Evolutionary conservation across 2,329 filamentous ascomycete species (phyloP), one percentile per base, ranked within the genome.

Genomic region (Penicillium sp.): DNA sequence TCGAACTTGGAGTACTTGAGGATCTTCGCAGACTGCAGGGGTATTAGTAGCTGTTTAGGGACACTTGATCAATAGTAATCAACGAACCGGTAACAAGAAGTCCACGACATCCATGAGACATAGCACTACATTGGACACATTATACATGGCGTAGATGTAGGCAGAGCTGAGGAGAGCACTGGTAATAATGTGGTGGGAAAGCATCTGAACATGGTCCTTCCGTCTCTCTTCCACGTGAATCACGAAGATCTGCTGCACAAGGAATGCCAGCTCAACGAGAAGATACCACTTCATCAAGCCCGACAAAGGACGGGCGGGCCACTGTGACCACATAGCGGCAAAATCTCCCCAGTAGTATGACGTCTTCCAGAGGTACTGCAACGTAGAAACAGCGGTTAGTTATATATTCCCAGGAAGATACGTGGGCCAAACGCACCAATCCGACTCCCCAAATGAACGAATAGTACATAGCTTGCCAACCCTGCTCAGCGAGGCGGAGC

Each of bases 131-230:
- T 90, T 93, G 48, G 88, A 91, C 26, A 95, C 87, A 41, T 87
- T 85, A 49, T 85, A 94, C 64, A 88, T 83, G 64, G 91, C 84
- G 67, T 94, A 95, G 57, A 83, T 80, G 68, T 97, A 97, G 57
- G 86, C 91, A 29, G 83, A 79, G 50, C 83, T 82, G 56, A 98
- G 83, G 39, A 98, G 81, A 5, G 77, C 75, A 62, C 84, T 87
- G 19, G 93, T 98, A 66, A 97, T 83, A 65, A 96, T 80, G 72
- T 98, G 93, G 69, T 97, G 93, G 17, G 82, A 84, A 59, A 97
- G 82, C 93, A 97, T 97, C 70, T 97, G 91, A 74, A 82, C 86
- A 70, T 96, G 85, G 62, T 98, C 93, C 73, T 97, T 97, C 63
- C 93, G 81, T 57, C 86, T 82, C 71, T 94, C 87, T 71, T 98